These are phyloP conservation scores for Senna tora DNA, from an alignment of 306 rosid genomes.

Conservation along the genomic window DNA sequence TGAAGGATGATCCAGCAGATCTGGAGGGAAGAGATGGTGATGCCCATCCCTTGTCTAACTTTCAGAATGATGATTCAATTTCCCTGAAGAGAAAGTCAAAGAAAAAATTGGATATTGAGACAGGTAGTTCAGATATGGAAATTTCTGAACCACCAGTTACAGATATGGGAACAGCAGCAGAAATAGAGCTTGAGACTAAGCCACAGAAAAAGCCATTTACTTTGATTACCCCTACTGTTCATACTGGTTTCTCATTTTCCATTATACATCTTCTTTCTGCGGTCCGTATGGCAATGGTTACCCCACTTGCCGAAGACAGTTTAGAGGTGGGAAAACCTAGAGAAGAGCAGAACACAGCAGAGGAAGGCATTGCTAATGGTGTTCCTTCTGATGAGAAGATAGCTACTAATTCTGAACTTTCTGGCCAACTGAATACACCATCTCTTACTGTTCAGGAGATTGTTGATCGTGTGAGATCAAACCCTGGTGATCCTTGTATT, in stretches of 20 bases:
- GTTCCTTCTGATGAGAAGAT: background rate
- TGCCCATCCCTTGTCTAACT: slow-evolving; percentile 49
- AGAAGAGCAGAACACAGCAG: slow-evolving; percentile 54
- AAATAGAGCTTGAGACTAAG: slow-evolving; percentile 75
- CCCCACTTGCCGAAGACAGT: slow-evolving; percentile 66
- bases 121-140: slow-evolving; percentile 64
- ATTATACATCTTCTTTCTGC: slow-evolving; percentile 94
- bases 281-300: slow-evolving; percentile 88
- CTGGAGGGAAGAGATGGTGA: slow-evolving; percentile 54
- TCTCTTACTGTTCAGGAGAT: slow-evolving; percentile 83
- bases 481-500: slow-evolving; percentile 92
- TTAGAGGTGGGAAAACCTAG: slow-evolving; percentile 55
- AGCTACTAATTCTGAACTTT: slow-evolving; percentile 49
- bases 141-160: slow-evolving; percentile 55
- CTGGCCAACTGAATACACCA: slow-evolving; percentile 55
- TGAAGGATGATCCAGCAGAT: slow-evolving; percentile 54
- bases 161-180: slow-evolving; percentile 59
- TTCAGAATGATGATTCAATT: slow-evolving; percentile 50
- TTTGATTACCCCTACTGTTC: slow-evolving; percentile 91
- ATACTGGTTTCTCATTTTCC: slow-evolving; percentile 92
- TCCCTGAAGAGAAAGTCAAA: slow-evolving; percentile 64
- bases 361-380: slow-evolving; percentile 50
- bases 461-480: slow-evolving; percentile 82
- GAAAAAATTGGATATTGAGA: slow-evolving; percentile 68
- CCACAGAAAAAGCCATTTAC: slow-evolving; percentile 83